Conservation (phyloP, 495 filamentous ascomycete species). For the Talaromyces liani region DNA sequence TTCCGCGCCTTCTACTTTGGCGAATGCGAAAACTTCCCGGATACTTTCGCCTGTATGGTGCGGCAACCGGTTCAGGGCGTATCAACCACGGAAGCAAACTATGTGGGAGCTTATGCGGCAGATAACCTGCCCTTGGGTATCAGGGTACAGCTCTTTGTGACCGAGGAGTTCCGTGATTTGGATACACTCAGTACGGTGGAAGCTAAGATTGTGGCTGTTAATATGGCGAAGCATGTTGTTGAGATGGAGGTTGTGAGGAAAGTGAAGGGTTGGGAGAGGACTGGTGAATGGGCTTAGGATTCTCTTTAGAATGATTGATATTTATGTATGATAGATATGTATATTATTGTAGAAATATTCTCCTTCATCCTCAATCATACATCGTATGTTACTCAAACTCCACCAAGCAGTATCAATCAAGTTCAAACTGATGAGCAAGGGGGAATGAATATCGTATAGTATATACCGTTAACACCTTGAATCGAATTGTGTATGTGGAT, state of each 20-base stretch:
- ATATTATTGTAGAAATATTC: not conserved
- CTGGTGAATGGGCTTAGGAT: slow-evolving; percentile 5
- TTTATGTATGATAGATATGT: not conserved
- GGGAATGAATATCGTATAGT: too few relatives aligned
- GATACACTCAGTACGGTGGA: slow-evolving; percentile 46
- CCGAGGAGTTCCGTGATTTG: slow-evolving; percentile 20
- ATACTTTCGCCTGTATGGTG: slow-evolving; percentile 51
- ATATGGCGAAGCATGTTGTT: slow-evolving; percentile 43
- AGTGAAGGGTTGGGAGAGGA: slow-evolving; percentile 30
- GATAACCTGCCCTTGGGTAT: slow-evolving; percentile 29
- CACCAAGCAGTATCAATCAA: too few relatives aligned
- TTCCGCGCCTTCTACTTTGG: slow-evolving; percentile 68
- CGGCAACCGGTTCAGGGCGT: slow-evolving; percentile 24
- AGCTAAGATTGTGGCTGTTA: slow-evolving; percentile 49
- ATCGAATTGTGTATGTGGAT: too few relatives aligned
- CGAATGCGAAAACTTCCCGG: slow-evolving; percentile 52
- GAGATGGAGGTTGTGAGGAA: slow-evolving; percentile 44
- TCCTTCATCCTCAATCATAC: not conserved
- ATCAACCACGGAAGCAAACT: slow-evolving; percentile 20
- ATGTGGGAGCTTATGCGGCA: slow-evolving; percentile 15
- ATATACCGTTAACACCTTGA: too few relatives aligned
- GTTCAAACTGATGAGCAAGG: too few relatives aligned
- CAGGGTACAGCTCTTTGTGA: slow-evolving; percentile 20
- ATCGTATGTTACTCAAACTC: too few relatives aligned
- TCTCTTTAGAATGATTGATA: not conserved